Percentiles rank a stretch among this genome's conserved stretches.
phyloP scores from a whole-genome alignment of 2,329 filamentous ascomycete genomes.

The Madurella mycetomatis region DNA sequence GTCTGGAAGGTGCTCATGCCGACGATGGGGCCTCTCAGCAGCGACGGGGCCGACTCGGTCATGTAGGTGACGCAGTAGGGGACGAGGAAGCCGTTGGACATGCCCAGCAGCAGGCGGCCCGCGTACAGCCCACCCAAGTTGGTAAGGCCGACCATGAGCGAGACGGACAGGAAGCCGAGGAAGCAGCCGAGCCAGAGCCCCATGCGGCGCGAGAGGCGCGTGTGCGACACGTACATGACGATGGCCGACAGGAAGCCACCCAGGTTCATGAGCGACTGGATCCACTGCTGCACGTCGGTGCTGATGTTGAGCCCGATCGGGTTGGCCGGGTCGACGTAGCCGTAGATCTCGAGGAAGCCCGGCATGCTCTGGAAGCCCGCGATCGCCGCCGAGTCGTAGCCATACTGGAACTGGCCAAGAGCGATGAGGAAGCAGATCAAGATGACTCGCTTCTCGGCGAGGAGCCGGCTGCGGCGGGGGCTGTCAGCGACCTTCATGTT shows the following conservation, averaged over 20 bases:
- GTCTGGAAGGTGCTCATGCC: slow-evolving; percentile 25
- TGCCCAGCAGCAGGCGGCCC: slow-evolving; percentile 47
- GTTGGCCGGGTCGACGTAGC: slow-evolving; percentile 25
- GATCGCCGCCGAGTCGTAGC: slow-evolving; percentile 39
- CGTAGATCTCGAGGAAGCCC: slow-evolving; percentile 32
- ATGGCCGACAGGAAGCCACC: slow-evolving; percentile 34
- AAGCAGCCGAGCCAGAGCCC: slow-evolving; percentile 44
- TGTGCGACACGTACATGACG: slow-evolving; percentile 29
- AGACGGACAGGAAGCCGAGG: slow-evolving; percentile 43
- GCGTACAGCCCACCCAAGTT: slow-evolving; percentile 46
- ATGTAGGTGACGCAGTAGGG: slow-evolving; percentile 34
- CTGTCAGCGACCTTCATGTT: background rate
- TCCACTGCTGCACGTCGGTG: slow-evolving; percentile 34
- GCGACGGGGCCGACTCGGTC: slow-evolving; percentile 23
- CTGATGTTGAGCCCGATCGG: slow-evolving; percentile 27
- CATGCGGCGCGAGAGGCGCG: slow-evolving; percentile 38
- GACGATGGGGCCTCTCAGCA: slow-evolving; percentile 21
- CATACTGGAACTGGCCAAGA: slow-evolving; percentile 40
- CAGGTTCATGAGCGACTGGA: slow-evolving; percentile 35
- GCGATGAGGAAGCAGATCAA: slow-evolving; percentile 33
- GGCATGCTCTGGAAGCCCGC: slow-evolving; percentile 38
- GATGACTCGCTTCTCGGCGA: slow-evolving; percentile 32
- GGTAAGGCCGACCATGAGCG: slow-evolving; percentile 49
- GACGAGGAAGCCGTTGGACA: slow-evolving; percentile 51
- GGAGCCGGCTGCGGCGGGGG: slow-evolving; percentile 5